These are phyloP conservation scores for Pyricularia sp. DNA, from an alignment of 2,329 filamentous ascomycete species.

Conservation along the genomic window DNA sequence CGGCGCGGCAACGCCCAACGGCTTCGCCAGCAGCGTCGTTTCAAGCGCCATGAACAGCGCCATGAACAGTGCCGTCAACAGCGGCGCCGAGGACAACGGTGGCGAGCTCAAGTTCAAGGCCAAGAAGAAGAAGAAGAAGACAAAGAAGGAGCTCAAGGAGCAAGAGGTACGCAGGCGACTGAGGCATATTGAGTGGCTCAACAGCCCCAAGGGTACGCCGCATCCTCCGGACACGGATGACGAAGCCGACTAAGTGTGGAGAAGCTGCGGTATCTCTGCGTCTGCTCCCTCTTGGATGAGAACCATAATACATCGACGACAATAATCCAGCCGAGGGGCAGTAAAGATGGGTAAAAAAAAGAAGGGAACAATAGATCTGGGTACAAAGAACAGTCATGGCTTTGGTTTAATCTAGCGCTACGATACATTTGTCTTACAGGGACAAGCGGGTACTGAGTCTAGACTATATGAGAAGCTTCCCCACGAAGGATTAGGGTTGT, in stretches of 20 bases:
- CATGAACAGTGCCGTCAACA: conserved; percentile 55
- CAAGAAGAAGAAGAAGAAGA: conserved; percentile 97
- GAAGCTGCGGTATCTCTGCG: background rate
- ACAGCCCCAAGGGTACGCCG: conserved; percentile 72
- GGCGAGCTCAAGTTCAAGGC: conserved; percentile 69
- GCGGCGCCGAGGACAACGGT: conserved; percentile 63
- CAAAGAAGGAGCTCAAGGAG: conserved; percentile 91
- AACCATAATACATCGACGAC: background rate
- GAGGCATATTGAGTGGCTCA: conserved; percentile 76
- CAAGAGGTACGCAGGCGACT: conserved; percentile 74
- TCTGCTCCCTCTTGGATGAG: background rate
- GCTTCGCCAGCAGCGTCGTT: conserved; percentile 35
- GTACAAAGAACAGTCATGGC: background rate
- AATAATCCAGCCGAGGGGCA: background rate
- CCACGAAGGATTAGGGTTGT: background rate
- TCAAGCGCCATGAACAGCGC: conserved; percentile 47
- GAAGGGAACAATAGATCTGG: background rate
- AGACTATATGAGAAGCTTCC: background rate
- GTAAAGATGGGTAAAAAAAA: background rate
- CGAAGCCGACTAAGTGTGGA: conserved; percentile 27
- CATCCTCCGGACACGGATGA: conserved; percentile 68
- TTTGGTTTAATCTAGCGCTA: background rate
- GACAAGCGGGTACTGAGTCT: background rate
- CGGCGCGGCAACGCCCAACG: conserved; percentile 23
- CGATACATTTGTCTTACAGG: background rate